These are phyloP conservation scores for Phytophthora capsici DNA, from an alignment of 352 stramenopile species.

Conservation along the genomic window DNA sequence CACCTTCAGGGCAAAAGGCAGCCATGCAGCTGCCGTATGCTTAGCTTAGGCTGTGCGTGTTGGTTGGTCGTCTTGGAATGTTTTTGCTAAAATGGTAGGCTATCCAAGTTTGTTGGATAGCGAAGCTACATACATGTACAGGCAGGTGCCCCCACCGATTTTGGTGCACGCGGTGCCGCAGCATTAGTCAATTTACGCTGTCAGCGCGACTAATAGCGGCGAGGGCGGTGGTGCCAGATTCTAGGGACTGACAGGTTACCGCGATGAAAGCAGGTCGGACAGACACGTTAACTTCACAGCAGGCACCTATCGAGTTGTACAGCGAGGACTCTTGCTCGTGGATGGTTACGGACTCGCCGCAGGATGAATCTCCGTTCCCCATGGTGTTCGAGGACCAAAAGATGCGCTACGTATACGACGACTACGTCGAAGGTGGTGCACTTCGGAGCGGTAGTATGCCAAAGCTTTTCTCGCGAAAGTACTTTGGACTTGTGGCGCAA, in stretches of 20 bases:
- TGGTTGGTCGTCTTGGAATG: conserved; percentile 1
- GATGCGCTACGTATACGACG: conserved; percentile 48
- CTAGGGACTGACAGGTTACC: conserved; percentile 15
- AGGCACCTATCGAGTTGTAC: conserved; percentile 35
- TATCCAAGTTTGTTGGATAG: conserved; percentile 31
- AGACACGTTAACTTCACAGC: conserved; percentile 27
- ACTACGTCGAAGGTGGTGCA: conserved; percentile 46
- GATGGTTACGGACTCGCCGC: conserved; percentile 41
- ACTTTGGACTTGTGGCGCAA: conserved; percentile 58
- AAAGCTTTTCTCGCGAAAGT: conserved; percentile 44
- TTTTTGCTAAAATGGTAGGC: conserved; percentile 8
- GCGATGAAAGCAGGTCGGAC: conserved; percentile 31
- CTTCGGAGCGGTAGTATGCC: conserved; percentile 45
- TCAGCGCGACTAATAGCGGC: neutral
- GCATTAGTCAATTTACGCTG: conserved; percentile 29
- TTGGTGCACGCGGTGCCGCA: conserved; percentile 2
- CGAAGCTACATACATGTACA: neutral
- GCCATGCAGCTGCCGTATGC: conserved; percentile 1
- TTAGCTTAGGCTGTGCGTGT: conserved; percentile 2
- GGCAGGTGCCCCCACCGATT: neutral
- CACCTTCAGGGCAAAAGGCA: conserved; percentile 1
- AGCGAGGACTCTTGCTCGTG: conserved; percentile 35
- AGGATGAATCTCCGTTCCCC: conserved; percentile 36
- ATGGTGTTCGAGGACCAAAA: conserved; percentile 47
- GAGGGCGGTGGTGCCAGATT: neutral